Evolutionary conservation across 345 rosid species (phyloP).

Genomic region (Ricinus communis): DNA sequence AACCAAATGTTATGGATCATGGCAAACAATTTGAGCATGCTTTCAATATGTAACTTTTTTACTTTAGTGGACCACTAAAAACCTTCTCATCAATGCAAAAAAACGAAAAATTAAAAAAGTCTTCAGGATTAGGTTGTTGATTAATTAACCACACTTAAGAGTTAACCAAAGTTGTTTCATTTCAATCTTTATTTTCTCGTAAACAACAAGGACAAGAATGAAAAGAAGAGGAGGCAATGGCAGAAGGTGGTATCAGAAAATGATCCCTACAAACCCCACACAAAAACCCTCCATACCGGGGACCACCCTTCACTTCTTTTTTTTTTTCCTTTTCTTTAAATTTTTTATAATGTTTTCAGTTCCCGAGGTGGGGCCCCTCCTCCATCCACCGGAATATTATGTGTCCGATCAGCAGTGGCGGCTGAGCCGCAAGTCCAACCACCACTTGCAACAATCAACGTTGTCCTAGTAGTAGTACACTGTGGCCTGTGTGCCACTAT

Average conservation of each 20-base stretch:
- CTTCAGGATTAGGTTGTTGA: not conserved
- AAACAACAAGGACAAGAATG: not conserved
- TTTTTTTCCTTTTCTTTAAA: too few species aligned
- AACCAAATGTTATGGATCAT: constrained; percentile 1
- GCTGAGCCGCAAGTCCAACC: not conserved
- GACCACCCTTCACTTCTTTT: not conserved
- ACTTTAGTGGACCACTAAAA: constrained; percentile 13
- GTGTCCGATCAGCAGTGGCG: not conserved
- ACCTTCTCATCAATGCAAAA: not conserved
- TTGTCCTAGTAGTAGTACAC: not conserved
- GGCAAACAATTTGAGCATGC: constrained; percentile 13
- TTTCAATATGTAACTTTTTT: not conserved
- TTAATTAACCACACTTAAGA: not conserved
- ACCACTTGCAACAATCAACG: not conserved
- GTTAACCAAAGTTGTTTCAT: not conserved
- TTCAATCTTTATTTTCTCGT: not conserved
- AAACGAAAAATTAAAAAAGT: not conserved
- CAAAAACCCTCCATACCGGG: not conserved
- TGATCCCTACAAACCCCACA: constrained; percentile 31
- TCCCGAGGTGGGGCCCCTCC: constrained; percentile 15
- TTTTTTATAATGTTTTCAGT: not conserved
- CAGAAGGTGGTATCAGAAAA: constrained; percentile 21
- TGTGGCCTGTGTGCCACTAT: not conserved
- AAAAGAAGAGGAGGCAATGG: not conserved
- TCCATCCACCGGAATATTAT: constrained; percentile 20